Evolutionary conservation across 371 early-diverging fungal species (phyloP), one percentile per base, ranked within the genome.

Genomic region (Circinella umbellata): DNA sequence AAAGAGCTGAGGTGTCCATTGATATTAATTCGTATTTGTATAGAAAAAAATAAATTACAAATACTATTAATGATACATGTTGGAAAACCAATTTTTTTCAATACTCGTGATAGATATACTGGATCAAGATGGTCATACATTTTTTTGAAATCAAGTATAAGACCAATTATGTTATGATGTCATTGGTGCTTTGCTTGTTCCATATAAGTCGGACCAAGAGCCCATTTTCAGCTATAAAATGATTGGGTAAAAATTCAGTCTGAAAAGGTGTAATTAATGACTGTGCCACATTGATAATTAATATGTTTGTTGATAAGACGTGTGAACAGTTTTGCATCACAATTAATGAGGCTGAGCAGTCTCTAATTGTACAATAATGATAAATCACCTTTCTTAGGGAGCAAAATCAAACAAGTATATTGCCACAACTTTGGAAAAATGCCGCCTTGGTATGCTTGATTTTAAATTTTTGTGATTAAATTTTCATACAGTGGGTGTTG

Each of bases 331-430:
- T 74, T 74, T 11, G 70, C 74, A 48, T 74, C 68, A 39, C 36
- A 39, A 39, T 69, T 74, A 46, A 74, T 74, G 3, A 74, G 39
- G 1, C 66, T 67, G 0, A 80, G 68, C 5, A 76, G 77, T 9
- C 77, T 46, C 77, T 77, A 80, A 61, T 77, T 80, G 15, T 39
- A 37, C 7, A 80, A 64, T 1, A 17, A 39, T 4, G 53, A 20
- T 3, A 60, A 10, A 34, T 73, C 72, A 3, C 76, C 76, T 62
- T 73, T 75, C 61, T 79, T 79, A 63, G 55, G 69, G 4, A 75
- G 5, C 2, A 47, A 59, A 10, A 63, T 18, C 42, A 80, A 64
- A 36, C 62, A 48, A 10, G 75, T 79, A 1, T 76, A 39, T 3
- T 48, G 15, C 80, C 81, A 84, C 5, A 0, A 73, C 67, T 0